Base-by-base conservation (phyloP, 2,329 filamentous ascomycete species). In the Trichophaea hybrida region DNA sequence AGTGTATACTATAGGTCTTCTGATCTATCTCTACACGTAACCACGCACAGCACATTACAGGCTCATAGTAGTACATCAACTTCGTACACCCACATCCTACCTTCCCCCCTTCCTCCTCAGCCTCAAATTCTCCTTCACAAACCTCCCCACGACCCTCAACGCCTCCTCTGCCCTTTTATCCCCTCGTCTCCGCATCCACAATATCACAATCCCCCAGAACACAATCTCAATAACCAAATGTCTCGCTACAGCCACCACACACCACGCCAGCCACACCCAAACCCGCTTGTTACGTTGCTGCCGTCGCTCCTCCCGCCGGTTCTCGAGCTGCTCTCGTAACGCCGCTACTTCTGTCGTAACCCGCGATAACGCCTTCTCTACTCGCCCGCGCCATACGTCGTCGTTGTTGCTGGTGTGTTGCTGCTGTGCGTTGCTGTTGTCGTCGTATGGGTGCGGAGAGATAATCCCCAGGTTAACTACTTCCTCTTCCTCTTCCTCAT, bases 341-440 rank as follows among this genome's bases (percentile, higher is more conserved):
- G 93, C 93, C 1, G 93, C 90, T 35, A 98, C 82, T 73, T 98
- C 93, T 13, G 89, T 86, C 4, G 90, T 94, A 74, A 97, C 83
- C 67, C 89, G 87, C 59, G 91, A 87, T 59, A 97, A 77, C 24
- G 88, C 87, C 48, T 83, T 80, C 74, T 97, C 91, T 63, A 97
- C 84, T 67, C 86, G 83, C 61, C 80, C 83, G 55, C 86, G 83
- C 88, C 89, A 95, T 68, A 81, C 82, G 62, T 74, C 75, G 31
- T 66, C 63, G 10, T 63, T 61, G 38, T 66, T 67, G 57, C 55
- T 55, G 68, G 64, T 33, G 66, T 58, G 66, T 68, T 54, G 60
- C 59, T 59, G 55, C 55, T 55, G 48, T 12, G 46, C 56, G 61
- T 52, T 53, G 40, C 50, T 55, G 34, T 61, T 48, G 44, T 61